Evolutionary conservation across 2,329 filamentous ascomycete species (phyloP).

Genomic region (Cercospora canescens): DNA sequence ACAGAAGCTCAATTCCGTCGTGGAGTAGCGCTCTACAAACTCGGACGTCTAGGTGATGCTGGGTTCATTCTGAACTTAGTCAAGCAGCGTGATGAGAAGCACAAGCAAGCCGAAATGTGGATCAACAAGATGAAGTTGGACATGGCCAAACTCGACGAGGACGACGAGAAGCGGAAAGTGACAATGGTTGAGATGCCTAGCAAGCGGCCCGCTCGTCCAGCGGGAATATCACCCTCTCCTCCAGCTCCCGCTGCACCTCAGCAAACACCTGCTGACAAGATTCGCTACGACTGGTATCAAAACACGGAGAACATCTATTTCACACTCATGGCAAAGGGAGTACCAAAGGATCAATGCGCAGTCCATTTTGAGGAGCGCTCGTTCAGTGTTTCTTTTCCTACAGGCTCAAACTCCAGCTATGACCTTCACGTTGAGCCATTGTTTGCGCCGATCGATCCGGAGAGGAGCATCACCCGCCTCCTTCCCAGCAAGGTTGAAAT

Average conservation of each 20-base stretch:
- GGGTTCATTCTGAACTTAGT: slow-evolving; percentile 66
- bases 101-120: slow-evolving; percentile 60
- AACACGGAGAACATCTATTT: slow-evolving; percentile 61
- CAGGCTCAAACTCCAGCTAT: slow-evolving; percentile 52
- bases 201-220: slow-evolving; percentile 25
- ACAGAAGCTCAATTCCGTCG: slow-evolving; percentile 80
- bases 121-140: slow-evolving; percentile 56
- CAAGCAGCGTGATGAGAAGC: slow-evolving; percentile 53
- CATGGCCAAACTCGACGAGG: slow-evolving; percentile 50
- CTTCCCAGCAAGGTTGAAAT: slow-evolving; percentile 81
- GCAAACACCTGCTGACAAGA: slow-evolving; percentile 56
- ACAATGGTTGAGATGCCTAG: slow-evolving; percentile 57
- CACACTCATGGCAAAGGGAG: slow-evolving; percentile 65
- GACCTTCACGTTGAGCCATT: slow-evolving; percentile 67
- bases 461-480: slow-evolving; percentile 62
- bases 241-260: slow-evolving; percentile 14
- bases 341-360: slow-evolving; percentile 57
- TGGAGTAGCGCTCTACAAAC: slow-evolving; percentile 69
- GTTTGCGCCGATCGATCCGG: slow-evolving; percentile 63
- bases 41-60: slow-evolving; percentile 73
- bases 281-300: slow-evolving; percentile 71
- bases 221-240: not conserved
- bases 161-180: slow-evolving; percentile 48
- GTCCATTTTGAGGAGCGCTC: slow-evolving; percentile 51
- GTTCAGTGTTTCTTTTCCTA: slow-evolving; percentile 61